A percentile compares a stretch with the other conserved stretches of the same genome.
Evolutionary conservation across 2,329 filamentous ascomycete species (phyloP).

Genomic region (Leptographium lundbergii): DNA sequence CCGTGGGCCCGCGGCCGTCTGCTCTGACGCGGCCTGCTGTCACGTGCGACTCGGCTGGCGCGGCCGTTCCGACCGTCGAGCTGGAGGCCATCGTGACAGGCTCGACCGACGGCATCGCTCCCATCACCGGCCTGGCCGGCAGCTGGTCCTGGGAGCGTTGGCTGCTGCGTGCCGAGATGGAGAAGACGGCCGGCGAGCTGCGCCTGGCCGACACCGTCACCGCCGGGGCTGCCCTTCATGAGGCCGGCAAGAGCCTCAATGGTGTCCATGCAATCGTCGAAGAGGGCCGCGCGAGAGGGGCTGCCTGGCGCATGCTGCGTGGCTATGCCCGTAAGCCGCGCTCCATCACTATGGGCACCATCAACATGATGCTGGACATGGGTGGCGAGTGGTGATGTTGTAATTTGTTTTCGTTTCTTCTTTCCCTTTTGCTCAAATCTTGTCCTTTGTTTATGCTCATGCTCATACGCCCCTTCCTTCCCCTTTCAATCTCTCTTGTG

Average conservation of each 20-base stretch:
- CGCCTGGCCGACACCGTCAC: conserved; percentile 40
- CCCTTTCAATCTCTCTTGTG: background rate
- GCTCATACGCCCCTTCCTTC: background rate
- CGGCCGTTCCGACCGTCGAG: conserved; percentile 32
- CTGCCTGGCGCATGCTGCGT: conserved; percentile 48
- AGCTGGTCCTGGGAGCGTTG: conserved; percentile 94
- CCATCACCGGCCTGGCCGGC: conserved; percentile 69
- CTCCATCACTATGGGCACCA: conserved; percentile 21
- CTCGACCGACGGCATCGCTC: conserved; percentile 58
- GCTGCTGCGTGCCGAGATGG: conserved; percentile 77
- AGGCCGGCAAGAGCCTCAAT: conserved; percentile 47
- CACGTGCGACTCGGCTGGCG: conserved; percentile 20
- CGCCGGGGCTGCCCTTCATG: conserved; percentile 35
- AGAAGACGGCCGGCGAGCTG: conserved; percentile 60
- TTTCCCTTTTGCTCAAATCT: background rate
- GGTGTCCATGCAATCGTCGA: conserved; percentile 49
- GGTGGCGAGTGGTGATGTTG: background rate
- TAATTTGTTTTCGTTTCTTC: background rate
- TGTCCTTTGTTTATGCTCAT: background rate
- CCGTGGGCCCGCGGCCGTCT: conserved; percentile 50
- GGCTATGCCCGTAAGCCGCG: conserved; percentile 53
- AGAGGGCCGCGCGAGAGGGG: conserved; percentile 46
- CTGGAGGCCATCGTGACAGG: conserved; percentile 54
- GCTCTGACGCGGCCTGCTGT: conserved; percentile 25
- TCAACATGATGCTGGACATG: conserved; percentile 20